Percentiles rank a stretch among this genome's conserved stretches.
Conservation (phyloP, 768 basidiomycete species). For the Phanerodontia chrysosporium region DNA sequence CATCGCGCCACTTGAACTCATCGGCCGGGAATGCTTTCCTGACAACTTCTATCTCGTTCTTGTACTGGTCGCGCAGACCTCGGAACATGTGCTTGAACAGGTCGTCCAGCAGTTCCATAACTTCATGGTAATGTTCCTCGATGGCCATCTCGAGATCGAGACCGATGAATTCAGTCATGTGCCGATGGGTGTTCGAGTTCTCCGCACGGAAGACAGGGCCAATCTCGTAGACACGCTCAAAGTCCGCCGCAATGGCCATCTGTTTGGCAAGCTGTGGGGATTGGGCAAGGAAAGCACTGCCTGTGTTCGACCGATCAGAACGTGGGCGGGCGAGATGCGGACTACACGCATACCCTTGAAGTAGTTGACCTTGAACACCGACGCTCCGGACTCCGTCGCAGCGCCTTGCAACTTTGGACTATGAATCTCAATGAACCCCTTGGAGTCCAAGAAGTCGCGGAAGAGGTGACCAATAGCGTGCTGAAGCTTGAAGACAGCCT, state of each 20-base stretch:
- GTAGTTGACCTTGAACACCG: conserved; percentile 96
- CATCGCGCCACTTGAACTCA: conserved; percentile 92
- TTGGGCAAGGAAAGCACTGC: conserved; percentile 89
- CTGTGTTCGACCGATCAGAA: conserved; percentile 34
- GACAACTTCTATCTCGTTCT: conserved; percentile 78
- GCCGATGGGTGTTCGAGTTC: conserved; percentile 94
- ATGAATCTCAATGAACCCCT: conserved; percentile 92
- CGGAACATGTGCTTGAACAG: conserved; percentile 86
- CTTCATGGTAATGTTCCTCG: conserved; percentile 98
- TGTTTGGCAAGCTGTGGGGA: conserved; percentile 97
- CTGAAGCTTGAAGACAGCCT: conserved; percentile 91
- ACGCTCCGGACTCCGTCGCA: conserved; percentile 94
- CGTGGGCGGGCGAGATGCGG: background rate
- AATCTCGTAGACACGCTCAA: conserved; percentile 97
- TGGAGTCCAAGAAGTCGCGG: conserved; percentile 68
- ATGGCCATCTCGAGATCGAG: conserved; percentile 99
- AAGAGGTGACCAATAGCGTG: conserved; percentile 86
- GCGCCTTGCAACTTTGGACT: conserved; percentile 96
- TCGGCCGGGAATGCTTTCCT: conserved; percentile 90
- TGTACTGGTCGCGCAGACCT: conserved; percentile 71
- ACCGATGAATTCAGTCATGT: conserved; percentile 97
- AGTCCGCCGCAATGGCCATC: conserved; percentile 98
- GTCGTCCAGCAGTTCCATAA: conserved; percentile 85
- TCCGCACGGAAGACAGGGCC: conserved; percentile 97
- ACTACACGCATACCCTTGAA: conserved; percentile 66